phyloP scores from a whole-genome alignment of 129 eudicot genomes.

The Kitagawia praeruptora region DNA sequence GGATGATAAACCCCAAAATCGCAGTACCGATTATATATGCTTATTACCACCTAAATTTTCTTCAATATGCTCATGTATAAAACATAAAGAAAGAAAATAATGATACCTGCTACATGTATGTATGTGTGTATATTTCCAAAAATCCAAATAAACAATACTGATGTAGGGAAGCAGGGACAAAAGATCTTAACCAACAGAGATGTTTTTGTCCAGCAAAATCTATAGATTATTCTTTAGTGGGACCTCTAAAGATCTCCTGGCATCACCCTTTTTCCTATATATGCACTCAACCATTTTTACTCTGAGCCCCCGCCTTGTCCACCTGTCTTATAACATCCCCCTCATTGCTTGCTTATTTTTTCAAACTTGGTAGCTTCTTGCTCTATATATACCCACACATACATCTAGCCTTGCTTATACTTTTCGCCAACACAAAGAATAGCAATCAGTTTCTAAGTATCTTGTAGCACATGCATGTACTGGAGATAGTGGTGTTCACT shows the following conservation, averaged over 20 bases:
- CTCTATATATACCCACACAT: background rate
- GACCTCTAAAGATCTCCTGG: slow-evolving; percentile 40
- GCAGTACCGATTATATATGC: too few species aligned
- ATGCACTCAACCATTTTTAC: slow-evolving; percentile 26
- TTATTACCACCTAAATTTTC: too few species aligned
- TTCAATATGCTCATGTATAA: too few species aligned
- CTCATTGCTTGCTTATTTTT: background rate
- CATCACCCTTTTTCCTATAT: slow-evolving; percentile 33
- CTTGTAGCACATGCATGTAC: too few species aligned
- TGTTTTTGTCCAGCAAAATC: slow-evolving; percentile 42
- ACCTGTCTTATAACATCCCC: background rate
- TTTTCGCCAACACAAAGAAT: background rate
- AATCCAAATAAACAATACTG: background rate
- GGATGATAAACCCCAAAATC: too few species aligned
- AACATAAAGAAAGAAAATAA: too few species aligned
- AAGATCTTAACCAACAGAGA: slow-evolving; percentile 15
- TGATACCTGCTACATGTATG: background rate
- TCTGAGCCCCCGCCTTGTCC: slow-evolving; percentile 24
- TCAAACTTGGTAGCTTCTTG: background rate
- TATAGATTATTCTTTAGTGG: slow-evolving; percentile 24
- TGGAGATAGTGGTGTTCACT: background rate
- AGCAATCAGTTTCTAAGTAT: background rate
- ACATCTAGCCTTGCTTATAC: slow-evolving; percentile 18
- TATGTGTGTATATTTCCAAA: background rate
- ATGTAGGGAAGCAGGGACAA: slow-evolving; percentile 17